These are phyloP conservation scores for Penicillium sp. DNA, from an alignment of 2,329 filamentous ascomycete genomes.

Conservation along the genomic window DNA sequence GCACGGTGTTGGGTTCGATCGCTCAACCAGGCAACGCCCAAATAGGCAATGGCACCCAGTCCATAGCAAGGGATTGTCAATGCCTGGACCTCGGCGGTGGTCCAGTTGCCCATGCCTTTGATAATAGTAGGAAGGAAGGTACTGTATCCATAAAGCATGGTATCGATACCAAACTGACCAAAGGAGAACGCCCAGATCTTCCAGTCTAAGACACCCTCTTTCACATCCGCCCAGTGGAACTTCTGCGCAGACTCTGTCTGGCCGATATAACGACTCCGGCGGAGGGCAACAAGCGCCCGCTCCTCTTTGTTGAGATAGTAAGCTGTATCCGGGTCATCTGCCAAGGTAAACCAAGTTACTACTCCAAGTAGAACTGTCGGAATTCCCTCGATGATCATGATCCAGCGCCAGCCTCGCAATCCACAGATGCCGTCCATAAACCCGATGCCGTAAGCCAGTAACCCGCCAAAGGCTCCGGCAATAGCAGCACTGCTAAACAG, in stretches of 20 bases:
- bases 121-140: constrained; percentile 81
- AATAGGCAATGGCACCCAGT: constrained; percentile 68
- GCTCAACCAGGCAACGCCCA: constrained; percentile 64
- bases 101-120: constrained; percentile 64
- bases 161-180: constrained; percentile 71
- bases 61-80: constrained; percentile 78
- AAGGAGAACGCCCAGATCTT: constrained; percentile 70
- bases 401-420: constrained; percentile 69
- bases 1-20: constrained; percentile 67
- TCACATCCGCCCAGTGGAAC: constrained; percentile 64
- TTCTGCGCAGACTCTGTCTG: constrained; percentile 51
- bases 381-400: constrained; percentile 62
- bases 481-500: constrained; percentile 66
- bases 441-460: constrained; percentile 72
- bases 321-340: constrained; percentile 66
- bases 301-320: constrained; percentile 62
- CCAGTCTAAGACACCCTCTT: constrained; percentile 69
- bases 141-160: constrained; percentile 75
- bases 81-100: constrained; percentile 66
- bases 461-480: constrained; percentile 69
- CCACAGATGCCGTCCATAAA: constrained; percentile 68
- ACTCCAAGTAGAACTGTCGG: constrained; percentile 58
- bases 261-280: constrained; percentile 53
- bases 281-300: constrained; percentile 55
- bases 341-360: constrained; percentile 58